Percentiles rank a stretch among this genome's conserved stretches.
Evolutionary conservation across 2,329 filamentous ascomycete species (phyloP).

Genomic region (Talaromyces amestolkiae): DNA sequence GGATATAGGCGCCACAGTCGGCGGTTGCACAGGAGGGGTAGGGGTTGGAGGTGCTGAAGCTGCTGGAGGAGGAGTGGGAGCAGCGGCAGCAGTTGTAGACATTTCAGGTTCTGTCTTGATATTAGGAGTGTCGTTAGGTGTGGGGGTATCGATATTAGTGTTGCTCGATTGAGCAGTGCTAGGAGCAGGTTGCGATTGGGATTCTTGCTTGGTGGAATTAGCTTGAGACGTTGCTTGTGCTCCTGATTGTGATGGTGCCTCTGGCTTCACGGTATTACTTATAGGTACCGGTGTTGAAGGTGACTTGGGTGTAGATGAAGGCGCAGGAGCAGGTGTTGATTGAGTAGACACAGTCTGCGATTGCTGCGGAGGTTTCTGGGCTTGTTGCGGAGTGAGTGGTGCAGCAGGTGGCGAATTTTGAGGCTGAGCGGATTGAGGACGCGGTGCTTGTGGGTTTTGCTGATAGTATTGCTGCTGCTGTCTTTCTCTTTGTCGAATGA

Average conservation of each 20-base stretch:
- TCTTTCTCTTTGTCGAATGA: conserved; percentile 44
- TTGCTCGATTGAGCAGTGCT: background rate
- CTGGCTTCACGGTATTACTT: background rate
- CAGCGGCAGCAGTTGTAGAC: background rate
- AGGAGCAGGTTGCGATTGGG: conserved; percentile 1
- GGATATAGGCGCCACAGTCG: background rate
- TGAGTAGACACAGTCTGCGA: conserved; percentile 7
- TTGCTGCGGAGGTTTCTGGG: conserved; percentile 3
- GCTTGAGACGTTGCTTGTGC: conserved; percentile 17
- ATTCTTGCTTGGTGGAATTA: conserved; percentile 16
- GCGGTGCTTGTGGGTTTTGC: conserved; percentile 22
- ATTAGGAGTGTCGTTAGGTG: conserved; percentile 20
- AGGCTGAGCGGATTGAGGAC: conserved; percentile 7
- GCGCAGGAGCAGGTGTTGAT: conserved; percentile 5
- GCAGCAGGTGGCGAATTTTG: background rate
- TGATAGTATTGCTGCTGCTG: conserved; percentile 27
- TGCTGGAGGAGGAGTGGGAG: background rate
- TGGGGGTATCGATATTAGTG: background rate
- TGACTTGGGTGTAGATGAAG: conserved; percentile 10
- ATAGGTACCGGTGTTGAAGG: conserved; percentile 5
- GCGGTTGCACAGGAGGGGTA: conserved; percentile 5
- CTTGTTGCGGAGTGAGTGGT: background rate
- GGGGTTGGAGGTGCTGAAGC: conserved; percentile 11
- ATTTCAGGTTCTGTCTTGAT: conserved; percentile 32
- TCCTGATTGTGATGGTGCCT: conserved; percentile 16